Base-by-base conservation (phyloP, 495 filamentous ascomycete species). In the Xylaria palmicola region DNA sequence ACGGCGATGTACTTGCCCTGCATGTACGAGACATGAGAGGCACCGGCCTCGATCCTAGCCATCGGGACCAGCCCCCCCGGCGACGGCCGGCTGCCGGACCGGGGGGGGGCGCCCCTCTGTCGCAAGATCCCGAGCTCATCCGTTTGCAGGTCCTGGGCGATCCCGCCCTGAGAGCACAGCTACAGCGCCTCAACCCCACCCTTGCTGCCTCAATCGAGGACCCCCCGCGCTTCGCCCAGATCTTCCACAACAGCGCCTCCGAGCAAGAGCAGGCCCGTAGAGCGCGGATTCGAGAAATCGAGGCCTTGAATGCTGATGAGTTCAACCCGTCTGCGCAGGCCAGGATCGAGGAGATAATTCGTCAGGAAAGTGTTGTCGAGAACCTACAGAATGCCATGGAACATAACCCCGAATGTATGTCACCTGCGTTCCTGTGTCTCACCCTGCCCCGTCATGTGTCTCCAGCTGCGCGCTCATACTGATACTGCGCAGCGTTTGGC, bases 271-370 rank as follows among this genome's bases (percentile, higher is more conserved):
- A 91, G 55, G 77, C 80, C 39, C 86, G 93, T 62, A 83, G 79
- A 29, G 85, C 91, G 69, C 88, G 93, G 59, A 86, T 90, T 63
- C 85, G 88, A n/a, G 85, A 91, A 65, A 90, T 96, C 61, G 80
- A 79, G 63, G 68, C 72, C 72, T 79, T 98, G 39, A 96, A 97
- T 65, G 87, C 90, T 7, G 94, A 98, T 67, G 92, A 93, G 1
- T 96, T 98, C 69, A 91, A 97, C 68, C 74, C 87, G 26, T 92
- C 95, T 47, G 90, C 91, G 13, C 94, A 98, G 74, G 82, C 81
- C n/a, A 88, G 88, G 75, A 98, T 98, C 52, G 94, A 92, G 70
- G 94, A 98, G 74, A 91, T 97, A 69, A 98, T 98, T 69, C 86
- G 93, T 51, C 90, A 96, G 76, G 89, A 98, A 74, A 83, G 87